phyloP scores from a whole-genome alignment of 2,329 filamentous ascomycete species.

The Stachybotrys chartarum region DNA sequence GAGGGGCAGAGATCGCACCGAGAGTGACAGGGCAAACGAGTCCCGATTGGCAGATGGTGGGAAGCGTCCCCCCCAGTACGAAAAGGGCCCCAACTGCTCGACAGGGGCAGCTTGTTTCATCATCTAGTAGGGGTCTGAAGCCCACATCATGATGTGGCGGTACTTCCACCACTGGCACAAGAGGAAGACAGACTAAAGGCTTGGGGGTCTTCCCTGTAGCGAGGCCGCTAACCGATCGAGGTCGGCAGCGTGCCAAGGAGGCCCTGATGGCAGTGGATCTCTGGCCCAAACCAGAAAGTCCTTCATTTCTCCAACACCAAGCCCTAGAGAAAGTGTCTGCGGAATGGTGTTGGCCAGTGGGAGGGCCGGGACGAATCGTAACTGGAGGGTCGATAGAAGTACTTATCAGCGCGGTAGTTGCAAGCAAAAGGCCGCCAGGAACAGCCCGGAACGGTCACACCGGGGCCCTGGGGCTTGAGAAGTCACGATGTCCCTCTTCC shows the following conservation, averaged over 20 bases:
- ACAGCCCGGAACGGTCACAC: too few species aligned
- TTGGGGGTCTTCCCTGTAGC: neutral
- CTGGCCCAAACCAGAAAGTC: constrained; percentile 3
- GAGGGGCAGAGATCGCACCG: too few species aligned
- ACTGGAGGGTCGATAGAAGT: too few species aligned
- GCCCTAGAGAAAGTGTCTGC: neutral
- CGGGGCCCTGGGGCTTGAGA: too few species aligned
- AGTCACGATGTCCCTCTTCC: too few species aligned
- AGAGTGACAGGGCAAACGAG: too few species aligned
- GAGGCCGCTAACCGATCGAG: neutral
- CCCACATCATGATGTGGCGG: neutral
- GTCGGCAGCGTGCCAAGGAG: neutral
- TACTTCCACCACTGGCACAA: neutral
- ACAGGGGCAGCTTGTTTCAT: constrained; percentile 14
- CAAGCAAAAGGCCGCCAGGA: too few species aligned
- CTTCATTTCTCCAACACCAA: constrained; percentile 6
- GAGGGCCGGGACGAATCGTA: too few species aligned
- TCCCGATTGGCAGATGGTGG: too few species aligned
- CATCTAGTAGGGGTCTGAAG: constrained; percentile 8
- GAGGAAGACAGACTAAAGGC: neutral
- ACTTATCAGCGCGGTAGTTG: too few species aligned
- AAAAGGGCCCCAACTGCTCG: neutral
- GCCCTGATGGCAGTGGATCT: constrained; percentile 2
- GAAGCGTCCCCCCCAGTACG: too few species aligned
- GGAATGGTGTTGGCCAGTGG: neutral